phyloP scores from a whole-genome alignment of 1,139 yeast genomes.

The Suhomyces kunorum region DNA sequence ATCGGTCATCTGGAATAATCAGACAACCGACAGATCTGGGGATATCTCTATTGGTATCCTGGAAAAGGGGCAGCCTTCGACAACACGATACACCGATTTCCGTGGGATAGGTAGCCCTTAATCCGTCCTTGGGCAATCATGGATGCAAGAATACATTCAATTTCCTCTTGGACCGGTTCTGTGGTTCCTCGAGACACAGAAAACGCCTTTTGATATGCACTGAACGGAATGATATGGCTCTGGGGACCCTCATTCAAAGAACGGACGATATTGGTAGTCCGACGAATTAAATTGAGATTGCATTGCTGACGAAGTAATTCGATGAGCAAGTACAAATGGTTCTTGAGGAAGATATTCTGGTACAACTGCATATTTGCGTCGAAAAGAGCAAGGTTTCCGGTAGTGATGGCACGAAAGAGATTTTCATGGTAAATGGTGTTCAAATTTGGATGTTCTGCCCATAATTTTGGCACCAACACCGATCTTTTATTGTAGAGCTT shows the following conservation, averaged over 20 bases:
- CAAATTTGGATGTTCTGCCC: conserved; percentile 48
- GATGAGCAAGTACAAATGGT: conserved; percentile 64
- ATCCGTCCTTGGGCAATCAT: conserved; percentile 62
- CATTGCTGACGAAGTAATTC: conserved; percentile 56
- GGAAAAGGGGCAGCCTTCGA: conserved; percentile 76
- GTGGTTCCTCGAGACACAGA: conserved; percentile 31
- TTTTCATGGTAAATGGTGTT: conserved; percentile 45
- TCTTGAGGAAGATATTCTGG: conserved; percentile 55
- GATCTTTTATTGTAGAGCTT: conserved; percentile 43
- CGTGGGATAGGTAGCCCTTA: conserved; percentile 84
- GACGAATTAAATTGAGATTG: conserved; percentile 53
- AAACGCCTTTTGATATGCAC: conserved; percentile 50
- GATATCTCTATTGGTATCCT: conserved; percentile 2
- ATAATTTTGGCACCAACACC: conserved; percentile 43
- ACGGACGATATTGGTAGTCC: conserved; percentile 40
- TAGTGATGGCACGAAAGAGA: conserved; percentile 48
- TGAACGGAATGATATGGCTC: conserved; percentile 47
- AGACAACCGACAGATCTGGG: no score
- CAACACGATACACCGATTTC: conserved; percentile 70
- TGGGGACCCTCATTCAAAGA: conserved; percentile 26
- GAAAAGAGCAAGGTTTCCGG: conserved; percentile 58
- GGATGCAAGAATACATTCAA: conserved; percentile 73
- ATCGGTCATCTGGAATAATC: no score
- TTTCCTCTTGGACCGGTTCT: conserved; percentile 40
- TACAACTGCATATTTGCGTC: conserved; percentile 45